Evolutionary conservation across 441 rosid species (phyloP).

Genomic region (Flueggea neowawraea): DNA sequence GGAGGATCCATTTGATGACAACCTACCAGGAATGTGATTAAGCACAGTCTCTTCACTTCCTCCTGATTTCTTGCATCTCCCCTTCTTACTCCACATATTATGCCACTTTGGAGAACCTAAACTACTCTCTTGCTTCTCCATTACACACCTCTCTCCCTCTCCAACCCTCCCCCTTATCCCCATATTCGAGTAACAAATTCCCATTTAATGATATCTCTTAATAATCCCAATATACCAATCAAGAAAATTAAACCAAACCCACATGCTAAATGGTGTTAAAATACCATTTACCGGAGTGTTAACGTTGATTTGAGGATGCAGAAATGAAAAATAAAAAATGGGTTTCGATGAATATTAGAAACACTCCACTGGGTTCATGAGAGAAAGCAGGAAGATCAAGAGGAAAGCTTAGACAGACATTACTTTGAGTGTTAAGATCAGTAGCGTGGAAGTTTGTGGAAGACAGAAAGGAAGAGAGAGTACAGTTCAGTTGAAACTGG

Average conservation of each 20-base stretch:
- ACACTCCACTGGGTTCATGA: no score
- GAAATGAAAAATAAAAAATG: no score
- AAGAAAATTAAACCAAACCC: conserved; percentile 10
- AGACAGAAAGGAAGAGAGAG: no score
- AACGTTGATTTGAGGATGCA: no score
- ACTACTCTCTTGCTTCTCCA: conserved; percentile 11
- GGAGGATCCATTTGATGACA: conserved; percentile 65
- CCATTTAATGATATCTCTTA: conserved; percentile 30
- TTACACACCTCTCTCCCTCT: conserved; percentile 22
- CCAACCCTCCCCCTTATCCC: conserved; percentile 21
- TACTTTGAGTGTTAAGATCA: no score
- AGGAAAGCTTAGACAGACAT: no score
- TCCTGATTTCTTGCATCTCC: conserved; percentile 16
- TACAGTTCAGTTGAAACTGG: no score
- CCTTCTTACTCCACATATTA: conserved; percentile 28
- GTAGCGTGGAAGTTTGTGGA: no score
- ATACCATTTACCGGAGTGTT: neutral
- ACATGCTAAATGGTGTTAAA: neutral
- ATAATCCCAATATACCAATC: neutral
- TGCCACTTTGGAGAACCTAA: conserved; percentile 20
- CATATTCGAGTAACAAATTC: conserved; percentile 54
- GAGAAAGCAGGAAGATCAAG: no score
- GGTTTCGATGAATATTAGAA: no score
- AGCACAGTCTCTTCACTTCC: conserved; percentile 38
- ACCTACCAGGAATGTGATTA: conserved; percentile 71